Evolutionary conservation across 176 grass and related monocot species (phyloP), one percentile per base, ranked within the genome.

Genomic region (Phoenix roebelenii): DNA sequence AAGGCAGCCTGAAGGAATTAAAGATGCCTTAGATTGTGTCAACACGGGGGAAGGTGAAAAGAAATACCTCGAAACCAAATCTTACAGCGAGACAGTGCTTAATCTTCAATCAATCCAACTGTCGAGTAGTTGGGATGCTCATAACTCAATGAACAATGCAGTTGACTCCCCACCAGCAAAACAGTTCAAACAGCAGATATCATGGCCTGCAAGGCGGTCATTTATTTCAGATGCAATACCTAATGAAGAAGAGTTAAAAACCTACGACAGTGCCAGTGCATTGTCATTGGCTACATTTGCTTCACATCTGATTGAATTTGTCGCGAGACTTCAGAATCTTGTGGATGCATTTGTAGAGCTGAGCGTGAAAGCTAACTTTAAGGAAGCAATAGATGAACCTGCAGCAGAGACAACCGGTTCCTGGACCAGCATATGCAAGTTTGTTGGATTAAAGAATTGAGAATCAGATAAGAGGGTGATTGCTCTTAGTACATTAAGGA

Each of bases 261-360:
- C 82, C 55, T 93, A 98, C 7, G 88, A 86, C 64, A 98, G 94
- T 69, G 88, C 94, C 50, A 98, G 94, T 83, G 81, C 87, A 51
- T 73, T 92, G 85, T 92, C 93, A 18, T 67, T 98, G 59, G 88
- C 93, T 25, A 98, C 93, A 52, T 98, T 98, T 53, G 49, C 82
- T 52, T 98, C 88, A 0, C 93, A 92, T 76, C 79, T 93, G 52
- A 98, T 98, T 10, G 84, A 98, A 57, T 98, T 89, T 74, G 88
- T 98, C 60, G 88, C 88, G n/a, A 64, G 93, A 54, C 61, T 98
- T 60, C 88, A 98, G 50, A 98, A 98, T 65, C 64, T 93, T 69
- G 94, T 98, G 57, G 80, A 98, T 32, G 79, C 94, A 68, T 93
- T 93, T 55, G 73, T 92, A 22, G 88, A 98, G 53, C 72, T 98